Base-by-base conservation (phyloP, 169 alveolate species). In the Eimeria mitis region DNA sequence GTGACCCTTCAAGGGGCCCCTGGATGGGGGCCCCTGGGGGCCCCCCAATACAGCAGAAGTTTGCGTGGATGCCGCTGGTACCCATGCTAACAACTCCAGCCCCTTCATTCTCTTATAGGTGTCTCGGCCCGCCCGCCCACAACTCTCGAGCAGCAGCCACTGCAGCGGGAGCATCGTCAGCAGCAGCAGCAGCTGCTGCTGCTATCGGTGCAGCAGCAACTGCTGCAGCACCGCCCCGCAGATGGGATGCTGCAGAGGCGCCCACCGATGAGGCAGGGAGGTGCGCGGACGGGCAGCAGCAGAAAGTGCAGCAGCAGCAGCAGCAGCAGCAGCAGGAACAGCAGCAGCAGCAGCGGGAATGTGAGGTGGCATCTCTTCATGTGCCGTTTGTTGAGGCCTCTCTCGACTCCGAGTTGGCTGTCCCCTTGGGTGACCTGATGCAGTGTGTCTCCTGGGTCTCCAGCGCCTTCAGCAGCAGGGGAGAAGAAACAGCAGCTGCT, bases 381-480 rank as follows among this genome's bases (percentile, higher is more conserved):
- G 76, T 83, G 16, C 90, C 90, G 14, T 83, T 83, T 56, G 37
- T 83, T 56, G 90, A 83, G 90, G 54, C 73, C 21, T 83, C 56
- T 23, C 59, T 83, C 54, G 54, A 54, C 44, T 28, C 90, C 6
- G 90, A 83, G 34, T 63, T 52, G 9, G 90, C 73, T 13, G 75
- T 16, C 54, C 90, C 73, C 54, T 54, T 83, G 54, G 90, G 90
- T 37, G 31, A n/a, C 37, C 56, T 83, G 34, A 31, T 83, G 54
- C 90, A 31, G 47, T 25, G n/a, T 21, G 16, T 83, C 34, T 54
- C 75, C 21, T 1, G 13, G 42, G 52, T 49, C 11, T 31, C 23
- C 31, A 68, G 52, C 54, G 31, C 34, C 52, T 68, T 52, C 21
- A 83, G 90, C n/a, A 56, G 65, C 88, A 78, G 59, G 7, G 68